Evolutionary conservation across 2,329 filamentous ascomycete species (phyloP).

Genomic region (Colletotrichum sp.): DNA sequence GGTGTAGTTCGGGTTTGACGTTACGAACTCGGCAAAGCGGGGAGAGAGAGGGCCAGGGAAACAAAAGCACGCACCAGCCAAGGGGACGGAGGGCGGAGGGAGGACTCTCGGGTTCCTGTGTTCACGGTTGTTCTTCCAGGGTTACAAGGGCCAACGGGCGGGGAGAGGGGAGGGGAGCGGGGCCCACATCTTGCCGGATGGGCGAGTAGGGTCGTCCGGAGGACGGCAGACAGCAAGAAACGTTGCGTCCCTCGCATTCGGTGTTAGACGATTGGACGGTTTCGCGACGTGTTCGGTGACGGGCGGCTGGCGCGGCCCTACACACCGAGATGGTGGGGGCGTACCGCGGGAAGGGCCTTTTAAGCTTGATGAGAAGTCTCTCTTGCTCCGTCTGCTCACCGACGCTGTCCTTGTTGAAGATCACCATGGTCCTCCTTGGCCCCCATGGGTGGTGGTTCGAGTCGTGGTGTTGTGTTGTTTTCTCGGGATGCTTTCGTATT

Average conservation of each 20-base stretch:
- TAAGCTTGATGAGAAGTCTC: neutral
- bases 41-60: neutral
- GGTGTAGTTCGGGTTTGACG: neutral
- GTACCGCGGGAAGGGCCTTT: neutral
- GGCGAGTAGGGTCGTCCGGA: neutral
- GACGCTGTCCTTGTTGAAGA: neutral
- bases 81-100: neutral
- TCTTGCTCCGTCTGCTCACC: neutral
- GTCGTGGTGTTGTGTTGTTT: neutral
- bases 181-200: neutral
- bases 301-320: neutral
- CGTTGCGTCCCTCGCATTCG: neutral
- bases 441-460: neutral
- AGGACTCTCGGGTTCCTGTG: neutral
- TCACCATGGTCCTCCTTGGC: neutral
- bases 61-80: neutral
- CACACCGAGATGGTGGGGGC: neutral
- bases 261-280: neutral
- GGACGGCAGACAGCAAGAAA: neutral
- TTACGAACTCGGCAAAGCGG: neutral
- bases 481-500: neutral
- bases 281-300: neutral
- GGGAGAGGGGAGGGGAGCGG: neutral
- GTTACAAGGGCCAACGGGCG: neutral
- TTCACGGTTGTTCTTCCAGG: neutral